phyloP scores from a whole-genome alignment of 1,139 yeast species.

The Yamadazyma diospyri region DNA sequence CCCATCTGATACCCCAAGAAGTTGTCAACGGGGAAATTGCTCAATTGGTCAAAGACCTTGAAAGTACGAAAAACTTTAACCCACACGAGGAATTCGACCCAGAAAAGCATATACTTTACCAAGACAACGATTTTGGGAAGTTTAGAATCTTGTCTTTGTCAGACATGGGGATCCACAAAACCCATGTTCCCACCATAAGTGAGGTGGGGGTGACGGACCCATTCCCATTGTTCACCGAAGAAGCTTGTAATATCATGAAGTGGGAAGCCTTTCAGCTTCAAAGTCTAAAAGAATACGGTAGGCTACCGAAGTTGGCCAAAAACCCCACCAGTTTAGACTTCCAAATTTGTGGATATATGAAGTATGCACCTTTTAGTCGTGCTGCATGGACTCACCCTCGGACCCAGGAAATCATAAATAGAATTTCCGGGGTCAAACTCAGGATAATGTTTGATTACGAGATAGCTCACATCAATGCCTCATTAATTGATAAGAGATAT shows the following conservation, averaged over 20 bases:
- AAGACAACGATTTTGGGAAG: constrained; percentile 18
- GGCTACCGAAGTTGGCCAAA: constrained; percentile 25
- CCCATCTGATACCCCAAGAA: constrained; percentile 17
- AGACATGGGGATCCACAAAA: constrained; percentile 26
- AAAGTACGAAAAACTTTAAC: constrained; percentile 22
- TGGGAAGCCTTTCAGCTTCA: constrained; percentile 29
- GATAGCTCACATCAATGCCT: constrained; percentile 28
- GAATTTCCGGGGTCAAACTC: constrained; percentile 21
- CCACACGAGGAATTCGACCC: constrained; percentile 27
- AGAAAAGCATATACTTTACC: constrained; percentile 21
- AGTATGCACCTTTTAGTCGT: constrained; percentile 23
- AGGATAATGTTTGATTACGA: constrained; percentile 25
- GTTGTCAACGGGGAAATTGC: constrained; percentile 23
- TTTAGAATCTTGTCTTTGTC: constrained; percentile 20
- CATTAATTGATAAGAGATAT: constrained; percentile 21
- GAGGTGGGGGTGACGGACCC: constrained; percentile 29
- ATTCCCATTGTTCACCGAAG: constrained; percentile 28
- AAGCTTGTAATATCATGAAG: constrained; percentile 30
- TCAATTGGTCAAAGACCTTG: constrained; percentile 17
- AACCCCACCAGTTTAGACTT: constrained; percentile 24
- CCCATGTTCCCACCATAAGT: constrained; percentile 22
- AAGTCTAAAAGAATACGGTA: constrained; percentile 21
- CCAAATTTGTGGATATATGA: constrained; percentile 28
- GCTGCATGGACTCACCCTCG: constrained; percentile 20
- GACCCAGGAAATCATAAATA: constrained; percentile 20